phyloP scores from a whole-genome alignment of 768 basidiomycete genomes.

The Lyophyllum decastes region DNA sequence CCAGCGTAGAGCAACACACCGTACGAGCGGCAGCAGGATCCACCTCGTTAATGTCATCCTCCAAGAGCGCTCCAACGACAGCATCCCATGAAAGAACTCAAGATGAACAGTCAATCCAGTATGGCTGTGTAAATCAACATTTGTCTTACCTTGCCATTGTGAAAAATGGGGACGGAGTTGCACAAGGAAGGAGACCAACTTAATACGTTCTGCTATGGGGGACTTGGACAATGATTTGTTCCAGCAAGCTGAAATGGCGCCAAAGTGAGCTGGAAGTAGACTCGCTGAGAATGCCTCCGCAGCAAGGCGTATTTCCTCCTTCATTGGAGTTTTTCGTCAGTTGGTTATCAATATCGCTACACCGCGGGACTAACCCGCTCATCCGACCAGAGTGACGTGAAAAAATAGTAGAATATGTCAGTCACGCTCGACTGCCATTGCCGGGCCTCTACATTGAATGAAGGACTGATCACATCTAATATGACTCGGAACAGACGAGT shows the following conservation, averaged over 20 bases:
- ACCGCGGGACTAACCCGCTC: slow-evolving; percentile 42
- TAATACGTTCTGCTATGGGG: slow-evolving; percentile 57
- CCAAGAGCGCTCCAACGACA: slow-evolving; percentile 57
- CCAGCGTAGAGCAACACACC: slow-evolving; percentile 28
- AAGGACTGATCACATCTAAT: slow-evolving; percentile 63
- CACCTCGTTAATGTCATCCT: slow-evolving; percentile 51
- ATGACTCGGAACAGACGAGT: slow-evolving; percentile 65
- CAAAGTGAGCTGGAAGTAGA: slow-evolving; percentile 65
- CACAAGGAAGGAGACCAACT: slow-evolving; percentile 61
- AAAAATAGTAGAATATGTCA: slow-evolving; percentile 61
- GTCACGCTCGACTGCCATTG: slow-evolving; percentile 69
- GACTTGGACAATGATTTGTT: slow-evolving; percentile 58
- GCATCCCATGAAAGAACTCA: slow-evolving; percentile 68
- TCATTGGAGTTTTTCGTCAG: not conserved
- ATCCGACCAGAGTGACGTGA: slow-evolving; percentile 65
- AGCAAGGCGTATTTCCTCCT: slow-evolving; percentile 72
- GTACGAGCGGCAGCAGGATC: slow-evolving; percentile 38
- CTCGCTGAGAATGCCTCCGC: slow-evolving; percentile 60
- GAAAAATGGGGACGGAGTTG: slow-evolving; percentile 73
- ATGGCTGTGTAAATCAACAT: not conserved
- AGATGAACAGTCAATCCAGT: not conserved
- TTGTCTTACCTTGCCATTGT: slow-evolving; percentile 56
- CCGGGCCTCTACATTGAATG: slow-evolving; percentile 60
- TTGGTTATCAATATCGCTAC: not conserved
- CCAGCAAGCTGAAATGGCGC: slow-evolving; percentile 69